These are phyloP conservation scores for Diutina scorzettiae DNA, from an alignment of 1,139 yeast species.

Conservation along the genomic window DNA sequence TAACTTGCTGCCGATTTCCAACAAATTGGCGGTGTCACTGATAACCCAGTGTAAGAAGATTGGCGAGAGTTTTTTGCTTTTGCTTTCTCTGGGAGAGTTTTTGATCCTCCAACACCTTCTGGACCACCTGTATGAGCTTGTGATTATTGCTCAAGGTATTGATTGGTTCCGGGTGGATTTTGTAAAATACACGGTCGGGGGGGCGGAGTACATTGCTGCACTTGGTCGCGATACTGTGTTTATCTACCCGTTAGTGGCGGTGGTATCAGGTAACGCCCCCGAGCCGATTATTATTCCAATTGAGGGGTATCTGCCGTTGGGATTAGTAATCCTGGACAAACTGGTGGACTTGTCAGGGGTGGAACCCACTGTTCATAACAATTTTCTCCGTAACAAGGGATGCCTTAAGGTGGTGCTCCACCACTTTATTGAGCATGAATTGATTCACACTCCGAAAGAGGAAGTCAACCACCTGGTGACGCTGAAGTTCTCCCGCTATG, in stretches of 20 bases:
- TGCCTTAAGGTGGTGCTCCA: constrained; percentile 19
- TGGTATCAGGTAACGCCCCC: background rate
- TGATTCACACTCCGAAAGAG: constrained; percentile 14
- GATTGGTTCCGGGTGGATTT: constrained; percentile 6
- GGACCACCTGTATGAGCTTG: background rate
- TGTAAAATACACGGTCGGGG: constrained; percentile 8
- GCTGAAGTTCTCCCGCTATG: constrained; percentile 18
- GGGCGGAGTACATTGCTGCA: constrained; percentile 21
- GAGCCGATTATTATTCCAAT: background rate
- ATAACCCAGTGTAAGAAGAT: constrained; percentile 19
- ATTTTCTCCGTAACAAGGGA: background rate
- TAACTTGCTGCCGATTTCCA: constrained; percentile 22
- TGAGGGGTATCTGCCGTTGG: background rate
- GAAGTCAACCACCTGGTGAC: constrained; percentile 12
- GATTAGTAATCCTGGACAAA: background rate
- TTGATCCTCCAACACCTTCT: constrained; percentile 24
- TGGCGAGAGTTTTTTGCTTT: constrained; percentile 23
- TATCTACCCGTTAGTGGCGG: background rate
- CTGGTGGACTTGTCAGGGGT: background rate
- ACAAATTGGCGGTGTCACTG: constrained; percentile 16
- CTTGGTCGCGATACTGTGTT: constrained; percentile 10
- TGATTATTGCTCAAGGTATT: background rate
- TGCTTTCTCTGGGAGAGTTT: constrained; percentile 27
- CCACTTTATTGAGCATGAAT: constrained; percentile 27
- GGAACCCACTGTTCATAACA: background rate